phyloP scores from a whole-genome alignment of 2,329 filamentous ascomycete species.

The Chalaropsis thielavioides region DNA sequence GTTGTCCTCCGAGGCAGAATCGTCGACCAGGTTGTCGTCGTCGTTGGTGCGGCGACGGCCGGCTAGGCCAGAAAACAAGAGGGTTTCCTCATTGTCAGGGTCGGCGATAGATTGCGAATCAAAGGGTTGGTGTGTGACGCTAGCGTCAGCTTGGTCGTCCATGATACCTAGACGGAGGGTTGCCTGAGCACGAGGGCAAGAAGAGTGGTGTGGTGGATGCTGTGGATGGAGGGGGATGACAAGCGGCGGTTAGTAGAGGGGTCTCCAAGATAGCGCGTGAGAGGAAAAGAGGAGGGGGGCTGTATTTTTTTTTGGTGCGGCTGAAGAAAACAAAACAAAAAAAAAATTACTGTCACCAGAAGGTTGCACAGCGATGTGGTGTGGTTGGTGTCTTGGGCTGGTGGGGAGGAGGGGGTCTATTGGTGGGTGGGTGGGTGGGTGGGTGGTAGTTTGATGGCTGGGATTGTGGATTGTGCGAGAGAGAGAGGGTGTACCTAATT shows the following conservation, averaged over 20 bases:
- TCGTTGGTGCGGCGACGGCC: constrained; percentile 63
- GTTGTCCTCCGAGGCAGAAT: constrained; percentile 73
- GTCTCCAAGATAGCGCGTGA: too few species aligned
- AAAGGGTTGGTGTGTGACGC: constrained; percentile 8
- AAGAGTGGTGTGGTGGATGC: neutral
- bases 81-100: constrained; percentile 58
- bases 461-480: too few species aligned
- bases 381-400: too few species aligned
- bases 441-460: neutral
- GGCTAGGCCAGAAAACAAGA: constrained; percentile 46
- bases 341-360: neutral
- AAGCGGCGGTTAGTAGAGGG: too few species aligned
- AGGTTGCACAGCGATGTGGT: too few species aligned
- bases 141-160: constrained; percentile 14
- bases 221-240: neutral
- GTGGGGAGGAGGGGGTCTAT: too few species aligned
- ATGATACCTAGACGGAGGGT: constrained; percentile 11
- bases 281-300: too few species aligned
- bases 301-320: neutral
- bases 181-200: neutral
- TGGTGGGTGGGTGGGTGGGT: neutral
- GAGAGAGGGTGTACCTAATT: neutral
- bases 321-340: constrained; percentile 1
- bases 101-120: constrained; percentile 16
- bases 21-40: constrained; percentile 78